These are phyloP conservation scores for Tuber melanosporum DNA, from an alignment of 495 filamentous ascomycete species.

Conservation along the genomic window DNA sequence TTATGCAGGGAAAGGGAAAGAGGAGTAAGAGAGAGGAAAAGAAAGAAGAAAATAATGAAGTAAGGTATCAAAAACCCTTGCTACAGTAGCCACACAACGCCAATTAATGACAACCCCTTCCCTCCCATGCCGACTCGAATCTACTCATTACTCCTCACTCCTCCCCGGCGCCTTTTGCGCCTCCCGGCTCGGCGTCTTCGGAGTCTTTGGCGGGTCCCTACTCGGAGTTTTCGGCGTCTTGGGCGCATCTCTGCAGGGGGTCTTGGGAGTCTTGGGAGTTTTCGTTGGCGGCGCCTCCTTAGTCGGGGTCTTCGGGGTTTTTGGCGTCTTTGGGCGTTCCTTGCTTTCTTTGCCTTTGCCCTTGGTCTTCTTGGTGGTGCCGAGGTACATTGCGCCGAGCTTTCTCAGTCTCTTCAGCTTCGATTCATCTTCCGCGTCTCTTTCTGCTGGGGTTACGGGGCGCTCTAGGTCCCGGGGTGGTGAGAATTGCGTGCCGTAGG, in stretches of 20 bases:
- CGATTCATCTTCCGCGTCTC: slow-evolving; percentile 35
- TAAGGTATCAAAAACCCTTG: background rate
- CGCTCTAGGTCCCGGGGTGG: slow-evolving; percentile 13
- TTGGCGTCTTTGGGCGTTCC: slow-evolving; percentile 1
- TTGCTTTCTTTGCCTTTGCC: slow-evolving; percentile 27
- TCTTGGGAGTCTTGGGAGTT: background rate
- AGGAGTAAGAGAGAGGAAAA: background rate
- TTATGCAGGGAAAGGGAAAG: background rate
- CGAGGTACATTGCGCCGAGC: slow-evolving; percentile 41
- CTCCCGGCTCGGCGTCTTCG: background rate
- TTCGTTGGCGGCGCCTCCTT: background rate
- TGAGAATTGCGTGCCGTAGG: slow-evolving; percentile 16
- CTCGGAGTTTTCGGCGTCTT: background rate
- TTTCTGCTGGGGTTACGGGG: slow-evolving; percentile 27
- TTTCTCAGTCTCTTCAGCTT: slow-evolving; percentile 36
- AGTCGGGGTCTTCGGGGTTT: background rate
- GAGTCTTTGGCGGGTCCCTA: background rate
- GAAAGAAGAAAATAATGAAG: background rate
- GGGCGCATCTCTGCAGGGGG: background rate
- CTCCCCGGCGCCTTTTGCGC: background rate
- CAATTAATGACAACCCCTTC: background rate
- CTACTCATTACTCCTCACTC: background rate
- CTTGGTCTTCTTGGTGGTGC: slow-evolving; percentile 36
- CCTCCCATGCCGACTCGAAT: background rate
- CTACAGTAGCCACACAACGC: background rate